A percentile compares a stretch with the other conserved stretches of the same genome.
Conservation (phyloP, 306 rosid genomes). For the Vigna hirtella region DNA sequence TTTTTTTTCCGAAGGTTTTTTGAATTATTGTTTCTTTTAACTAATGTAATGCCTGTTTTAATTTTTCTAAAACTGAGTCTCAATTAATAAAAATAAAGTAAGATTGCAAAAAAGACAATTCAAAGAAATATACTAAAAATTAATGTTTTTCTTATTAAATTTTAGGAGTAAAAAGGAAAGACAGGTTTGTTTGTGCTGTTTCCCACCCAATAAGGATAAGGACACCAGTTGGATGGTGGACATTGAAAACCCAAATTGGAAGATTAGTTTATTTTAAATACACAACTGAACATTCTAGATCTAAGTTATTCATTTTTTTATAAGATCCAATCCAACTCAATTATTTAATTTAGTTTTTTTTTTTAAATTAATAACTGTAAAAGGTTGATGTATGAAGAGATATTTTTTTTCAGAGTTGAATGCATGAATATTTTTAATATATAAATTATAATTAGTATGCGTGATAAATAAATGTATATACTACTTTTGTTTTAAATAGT, state of each 20-base stretch:
- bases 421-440: no score
- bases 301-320: neutral
- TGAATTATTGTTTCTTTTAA: neutral
- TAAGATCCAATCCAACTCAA: neutral
- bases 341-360: neutral
- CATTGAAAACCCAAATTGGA: neutral
- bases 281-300: neutral
- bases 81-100: neutral
- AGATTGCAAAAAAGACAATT: neutral
- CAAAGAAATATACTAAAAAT: neutral
- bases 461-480: no score
- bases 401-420: neutral
- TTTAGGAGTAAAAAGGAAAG: neutral
- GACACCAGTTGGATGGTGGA: neutral
- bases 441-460: no score
- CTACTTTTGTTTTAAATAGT: no score
- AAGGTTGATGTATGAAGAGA: neutral
- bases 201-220: conserved; percentile 11
- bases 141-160: neutral
- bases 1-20: no score
- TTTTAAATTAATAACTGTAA: neutral
- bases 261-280: neutral
- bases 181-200: no score
- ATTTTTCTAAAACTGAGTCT: no score
- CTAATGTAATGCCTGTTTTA: neutral